Percentiles rank a stretch among this genome's conserved stretches.
Evolutionary conservation across 345 rosid species (phyloP).

Genomic region (Brassica juncea): DNA sequence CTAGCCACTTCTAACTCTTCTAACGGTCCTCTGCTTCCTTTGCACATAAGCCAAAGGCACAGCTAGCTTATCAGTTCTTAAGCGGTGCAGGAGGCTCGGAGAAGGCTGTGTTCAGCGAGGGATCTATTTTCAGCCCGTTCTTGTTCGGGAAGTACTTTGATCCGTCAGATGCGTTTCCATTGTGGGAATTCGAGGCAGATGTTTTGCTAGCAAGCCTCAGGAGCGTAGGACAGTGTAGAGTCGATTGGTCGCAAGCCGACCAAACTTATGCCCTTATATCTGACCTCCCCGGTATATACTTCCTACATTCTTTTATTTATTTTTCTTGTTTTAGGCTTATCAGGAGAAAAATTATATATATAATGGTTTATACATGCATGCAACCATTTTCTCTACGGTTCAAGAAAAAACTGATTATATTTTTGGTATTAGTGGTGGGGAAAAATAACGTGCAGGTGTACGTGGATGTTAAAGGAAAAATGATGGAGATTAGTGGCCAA

Average conservation of each 20-base stretch:
- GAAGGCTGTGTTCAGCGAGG: conserved; percentile 73
- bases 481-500: conserved; percentile 75
- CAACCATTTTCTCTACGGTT: neutral
- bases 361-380: neutral
- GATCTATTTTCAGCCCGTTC: conserved; percentile 79
- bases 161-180: conserved; percentile 90
- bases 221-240: conserved; percentile 57
- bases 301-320: neutral
- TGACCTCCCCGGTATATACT: conserved; percentile 57
- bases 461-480: conserved; percentile 59
- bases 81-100: conserved; percentile 42
- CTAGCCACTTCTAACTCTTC: no score
- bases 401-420: neutral
- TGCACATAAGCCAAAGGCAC: no score
- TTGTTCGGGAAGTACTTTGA: conserved; percentile 86
- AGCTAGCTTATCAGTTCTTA: conserved; percentile 11
- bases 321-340: neutral
- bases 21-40: no score
- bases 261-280: conserved; percentile 70
- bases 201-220: conserved; percentile 54
- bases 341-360: neutral
- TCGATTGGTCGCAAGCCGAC: conserved; percentile 80
- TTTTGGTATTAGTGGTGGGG: conserved; percentile 40
- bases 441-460: conserved; percentile 45
- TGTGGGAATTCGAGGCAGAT: conserved; percentile 85